phyloP scores from a whole-genome alignment of 257 asterid genomes.

The Solanum tarapatanum region DNA sequence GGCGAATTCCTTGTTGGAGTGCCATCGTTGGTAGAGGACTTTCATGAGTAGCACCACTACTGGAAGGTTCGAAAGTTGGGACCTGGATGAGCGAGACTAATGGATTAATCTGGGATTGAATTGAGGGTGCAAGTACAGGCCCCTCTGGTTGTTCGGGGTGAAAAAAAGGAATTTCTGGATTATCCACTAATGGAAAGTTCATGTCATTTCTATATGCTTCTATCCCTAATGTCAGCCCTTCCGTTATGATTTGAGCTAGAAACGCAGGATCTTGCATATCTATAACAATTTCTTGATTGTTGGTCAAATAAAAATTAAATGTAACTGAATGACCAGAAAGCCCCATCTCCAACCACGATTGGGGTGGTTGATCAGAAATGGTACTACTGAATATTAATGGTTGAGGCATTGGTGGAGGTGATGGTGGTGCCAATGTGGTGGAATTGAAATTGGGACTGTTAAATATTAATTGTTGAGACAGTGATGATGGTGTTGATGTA shows the following conservation, averaged over 20 bases:
- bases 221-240: background rate
- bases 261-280: background rate
- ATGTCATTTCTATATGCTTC: background rate
- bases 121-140: background rate
- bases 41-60: background rate
- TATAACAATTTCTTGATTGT: background rate
- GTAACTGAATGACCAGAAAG: background rate
- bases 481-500: background rate
- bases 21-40: background rate
- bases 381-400: background rate
- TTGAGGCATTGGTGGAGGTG: background rate
- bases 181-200: background rate
- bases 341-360: background rate
- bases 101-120: background rate
- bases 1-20: background rate
- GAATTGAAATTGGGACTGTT: background rate
- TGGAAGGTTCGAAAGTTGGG: background rate
- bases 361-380: background rate
- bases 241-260: background rate
- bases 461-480: background rate
- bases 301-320: background rate
- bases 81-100: background rate
- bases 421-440: background rate
- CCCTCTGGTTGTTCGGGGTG: background rate
- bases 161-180: background rate